Conservation (phyloP, 148 eudicot genomes). For the Cornus controversa region DNA sequence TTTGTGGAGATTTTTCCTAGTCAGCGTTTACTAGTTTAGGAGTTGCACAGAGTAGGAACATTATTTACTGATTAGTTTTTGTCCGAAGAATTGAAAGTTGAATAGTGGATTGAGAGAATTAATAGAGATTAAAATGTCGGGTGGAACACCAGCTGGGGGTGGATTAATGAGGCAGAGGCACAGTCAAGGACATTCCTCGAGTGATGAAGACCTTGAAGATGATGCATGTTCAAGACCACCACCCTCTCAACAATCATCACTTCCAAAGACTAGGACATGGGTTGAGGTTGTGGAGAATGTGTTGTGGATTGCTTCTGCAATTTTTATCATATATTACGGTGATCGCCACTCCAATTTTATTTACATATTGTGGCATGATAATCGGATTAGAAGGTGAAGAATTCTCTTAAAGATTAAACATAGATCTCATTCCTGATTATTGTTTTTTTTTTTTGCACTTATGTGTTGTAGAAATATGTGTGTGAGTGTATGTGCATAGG, state of each 20-base stretch:
- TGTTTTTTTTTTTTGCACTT: not conserved
- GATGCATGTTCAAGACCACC: conserved; percentile 79
- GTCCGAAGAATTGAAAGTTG: not conserved
- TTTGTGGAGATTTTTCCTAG: not conserved
- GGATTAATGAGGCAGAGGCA: conserved; percentile 85
- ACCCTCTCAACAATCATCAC: conserved; percentile 27
- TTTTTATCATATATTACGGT: conserved; percentile 71
- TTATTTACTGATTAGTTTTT: not conserved
- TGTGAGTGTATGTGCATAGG: no score
- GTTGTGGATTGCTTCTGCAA: conserved; percentile 80
- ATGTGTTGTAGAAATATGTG: no score
- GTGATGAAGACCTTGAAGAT: conserved; percentile 85
- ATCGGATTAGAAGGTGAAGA: conserved; percentile 73
- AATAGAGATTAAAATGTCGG: conserved; percentile 58
- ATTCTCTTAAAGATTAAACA: not conserved
- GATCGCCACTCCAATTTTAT: conserved; percentile 74
- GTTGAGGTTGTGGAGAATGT: conserved; percentile 70
- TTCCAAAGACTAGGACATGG: conserved; percentile 53
- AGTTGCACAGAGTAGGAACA: not conserved
- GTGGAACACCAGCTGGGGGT: conserved; percentile 69
- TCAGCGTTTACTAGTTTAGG: no score
- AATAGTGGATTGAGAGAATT: not conserved
- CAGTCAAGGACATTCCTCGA: conserved; percentile 80
- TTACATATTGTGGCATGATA: conserved; percentile 69
- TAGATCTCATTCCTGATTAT: not conserved